Conservation (phyloP, 2,329 filamentous ascomycete species). For the Fusarium paranaense region DNA sequence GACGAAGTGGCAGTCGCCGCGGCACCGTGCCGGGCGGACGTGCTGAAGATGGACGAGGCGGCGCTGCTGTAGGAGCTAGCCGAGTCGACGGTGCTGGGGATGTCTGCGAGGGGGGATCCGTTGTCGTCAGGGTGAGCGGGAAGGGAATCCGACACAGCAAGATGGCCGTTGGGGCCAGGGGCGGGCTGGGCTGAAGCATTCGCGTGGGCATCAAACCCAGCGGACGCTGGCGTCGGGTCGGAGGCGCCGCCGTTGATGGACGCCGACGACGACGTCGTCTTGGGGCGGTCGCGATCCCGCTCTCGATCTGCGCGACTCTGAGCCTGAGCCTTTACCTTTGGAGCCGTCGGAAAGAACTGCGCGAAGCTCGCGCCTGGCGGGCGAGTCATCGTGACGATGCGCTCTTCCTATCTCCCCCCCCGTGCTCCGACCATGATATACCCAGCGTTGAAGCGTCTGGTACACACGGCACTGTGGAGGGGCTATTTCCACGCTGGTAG, state of each 20-base stretch:
- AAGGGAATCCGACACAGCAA: conserved; percentile 42
- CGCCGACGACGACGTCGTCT: conserved; percentile 32
- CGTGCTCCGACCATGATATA: conserved; percentile 70
- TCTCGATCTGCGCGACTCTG: conserved; percentile 49
- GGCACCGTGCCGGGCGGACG: conserved; percentile 55
- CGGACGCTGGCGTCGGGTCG: conserved; percentile 37
- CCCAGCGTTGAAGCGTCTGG: conserved; percentile 49
- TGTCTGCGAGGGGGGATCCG: conserved; percentile 72
- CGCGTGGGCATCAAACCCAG: conserved; percentile 41
- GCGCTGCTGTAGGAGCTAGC: conserved; percentile 78
- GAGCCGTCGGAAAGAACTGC: conserved; percentile 86
- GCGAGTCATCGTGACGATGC: conserved; percentile 79
- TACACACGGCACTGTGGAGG: conserved; percentile 6
- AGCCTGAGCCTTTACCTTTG: conserved; percentile 66
- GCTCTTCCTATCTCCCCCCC: conserved; percentile 63
- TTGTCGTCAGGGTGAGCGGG: conserved; percentile 61
- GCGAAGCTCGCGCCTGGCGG: conserved; percentile 82
- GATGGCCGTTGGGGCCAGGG: conserved; percentile 28
- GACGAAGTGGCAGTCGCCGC: conserved; percentile 53
- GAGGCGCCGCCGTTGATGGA: conserved; percentile 38
- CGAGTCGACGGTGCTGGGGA: conserved; percentile 77
- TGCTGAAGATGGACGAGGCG: conserved; percentile 77
- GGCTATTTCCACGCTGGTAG: background rate
- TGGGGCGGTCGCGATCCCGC: conserved; percentile 48
- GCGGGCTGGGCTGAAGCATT: conserved; percentile 36